Evolutionary conservation across 352 stramenopile genomes (phyloP).

Genomic region (Pythium guiyangense): DNA sequence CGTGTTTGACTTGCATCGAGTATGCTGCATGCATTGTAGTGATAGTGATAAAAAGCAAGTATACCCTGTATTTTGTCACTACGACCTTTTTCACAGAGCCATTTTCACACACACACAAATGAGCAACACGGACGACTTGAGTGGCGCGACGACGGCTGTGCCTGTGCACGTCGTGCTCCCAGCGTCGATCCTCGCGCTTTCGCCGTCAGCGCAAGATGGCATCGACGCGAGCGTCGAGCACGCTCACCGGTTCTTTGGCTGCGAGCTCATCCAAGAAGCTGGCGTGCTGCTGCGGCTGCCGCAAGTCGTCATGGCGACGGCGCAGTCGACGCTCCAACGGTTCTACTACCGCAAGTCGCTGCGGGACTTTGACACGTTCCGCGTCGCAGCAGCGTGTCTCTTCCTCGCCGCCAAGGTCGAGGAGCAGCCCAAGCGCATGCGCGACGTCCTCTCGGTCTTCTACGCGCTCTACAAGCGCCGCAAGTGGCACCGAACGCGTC

Average conservation of each 20-base stretch:
- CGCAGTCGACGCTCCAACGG: conserved; percentile 87
- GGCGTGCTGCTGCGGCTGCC: conserved; percentile 82
- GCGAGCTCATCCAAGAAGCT: conserved; percentile 89
- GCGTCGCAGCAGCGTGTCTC: conserved; percentile 81
- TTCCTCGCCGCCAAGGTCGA: conserved; percentile 90
- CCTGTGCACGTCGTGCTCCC: conserved; percentile 44
- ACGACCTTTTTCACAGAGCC: too few species aligned
- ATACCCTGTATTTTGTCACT: too few species aligned
- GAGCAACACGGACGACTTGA: background rate
- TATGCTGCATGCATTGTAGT: background rate
- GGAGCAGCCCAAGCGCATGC: conserved; percentile 75
- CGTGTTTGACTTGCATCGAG: background rate
- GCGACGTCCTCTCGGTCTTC: conserved; percentile 86
- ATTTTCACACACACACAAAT: background rate
- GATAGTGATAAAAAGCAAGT: too few species aligned
- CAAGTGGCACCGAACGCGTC: conserved; percentile 43
- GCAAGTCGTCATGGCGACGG: conserved; percentile 88
- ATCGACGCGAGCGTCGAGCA: conserved; percentile 27
- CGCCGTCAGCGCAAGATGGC: conserved; percentile 50
- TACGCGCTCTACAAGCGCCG: conserved; percentile 81
- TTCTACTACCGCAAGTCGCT: conserved; percentile 89
- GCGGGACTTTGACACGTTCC: conserved; percentile 87
- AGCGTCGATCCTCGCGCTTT: conserved; percentile 26
- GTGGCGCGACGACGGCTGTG: background rate
- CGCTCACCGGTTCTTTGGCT: conserved; percentile 81